Evolutionary conservation across 306 rosid genomes (phyloP).

Genomic region (Dryas octopetala): DNA sequence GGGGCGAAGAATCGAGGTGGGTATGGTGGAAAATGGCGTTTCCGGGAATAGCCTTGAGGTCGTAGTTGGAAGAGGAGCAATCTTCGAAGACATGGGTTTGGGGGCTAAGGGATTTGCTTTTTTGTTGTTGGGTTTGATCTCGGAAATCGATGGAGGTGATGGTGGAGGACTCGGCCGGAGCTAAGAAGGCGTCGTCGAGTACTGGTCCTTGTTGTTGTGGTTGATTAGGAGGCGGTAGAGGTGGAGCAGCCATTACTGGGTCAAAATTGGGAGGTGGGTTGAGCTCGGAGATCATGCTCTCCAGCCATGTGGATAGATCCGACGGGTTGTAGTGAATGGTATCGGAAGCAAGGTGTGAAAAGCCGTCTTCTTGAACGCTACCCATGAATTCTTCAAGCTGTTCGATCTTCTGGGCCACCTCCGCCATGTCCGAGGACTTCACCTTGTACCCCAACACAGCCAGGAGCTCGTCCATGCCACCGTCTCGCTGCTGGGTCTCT

Average conservation of each 20-base stretch:
- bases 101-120: not conserved
- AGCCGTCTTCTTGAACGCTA: constrained; percentile 44
- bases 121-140: constrained; percentile 10
- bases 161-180: constrained; percentile 57
- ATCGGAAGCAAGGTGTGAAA: constrained; percentile 51
- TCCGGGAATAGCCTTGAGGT: constrained; percentile 74
- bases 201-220: not conserved
- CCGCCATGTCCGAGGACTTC: constrained; percentile 72
- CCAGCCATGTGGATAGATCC: constrained; percentile 73
- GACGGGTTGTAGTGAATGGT: constrained; percentile 79
- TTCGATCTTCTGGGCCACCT: constrained; percentile 78
- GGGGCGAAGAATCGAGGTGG: constrained; percentile 24
- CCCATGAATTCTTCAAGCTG: constrained; percentile 80
- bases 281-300: constrained; percentile 60
- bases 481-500: constrained; percentile 41
- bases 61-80: constrained; percentile 49
- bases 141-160: constrained; percentile 49
- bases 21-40: constrained; percentile 48
- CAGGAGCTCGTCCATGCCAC: constrained; percentile 78
- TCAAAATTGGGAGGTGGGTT: constrained; percentile 49
- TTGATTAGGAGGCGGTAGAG: not conserved
- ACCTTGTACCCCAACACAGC: constrained; percentile 92
- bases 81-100: constrained; percentile 37
- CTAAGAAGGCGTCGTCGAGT: constrained; percentile 37
- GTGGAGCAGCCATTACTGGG: constrained; percentile 21